Conservation (phyloP, 2,329 filamentous ascomycete genomes). For the Aspergillus novoparasiticus region DNA sequence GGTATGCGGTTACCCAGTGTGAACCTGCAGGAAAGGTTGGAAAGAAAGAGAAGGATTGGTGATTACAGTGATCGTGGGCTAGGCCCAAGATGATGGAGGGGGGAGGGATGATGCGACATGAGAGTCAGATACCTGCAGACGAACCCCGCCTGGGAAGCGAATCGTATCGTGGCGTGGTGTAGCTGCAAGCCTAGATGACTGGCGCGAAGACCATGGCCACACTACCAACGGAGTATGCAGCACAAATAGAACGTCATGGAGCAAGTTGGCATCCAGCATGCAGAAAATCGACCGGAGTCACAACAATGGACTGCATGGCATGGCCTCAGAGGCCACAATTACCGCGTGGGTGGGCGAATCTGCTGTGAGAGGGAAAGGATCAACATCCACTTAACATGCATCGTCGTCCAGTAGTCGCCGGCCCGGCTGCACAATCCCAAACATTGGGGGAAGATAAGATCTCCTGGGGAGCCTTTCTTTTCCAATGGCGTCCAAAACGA, state of each 20-base stretch:
- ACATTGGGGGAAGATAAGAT: conserved; percentile 17
- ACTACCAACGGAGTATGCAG: not conserved
- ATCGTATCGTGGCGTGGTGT: conserved; percentile 22
- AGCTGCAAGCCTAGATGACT: conserved; percentile 16
- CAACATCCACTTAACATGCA: conserved; percentile 16
- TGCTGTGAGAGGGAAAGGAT: conserved; percentile 15
- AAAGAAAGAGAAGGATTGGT: conserved; percentile 24
- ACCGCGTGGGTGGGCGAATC: conserved; percentile 13
- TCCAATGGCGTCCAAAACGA: conserved; percentile 8
- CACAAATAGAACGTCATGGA: conserved; percentile 7
- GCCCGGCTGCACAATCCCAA: conserved; percentile 15
- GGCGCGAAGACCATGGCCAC: not conserved
- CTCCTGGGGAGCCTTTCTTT: not conserved
- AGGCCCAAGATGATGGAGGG: conserved; percentile 15
- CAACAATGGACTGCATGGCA: conserved; percentile 12
- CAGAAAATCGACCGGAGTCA: conserved; percentile 15
- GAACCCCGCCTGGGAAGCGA: conserved; percentile 24
- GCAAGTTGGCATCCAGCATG: conserved; percentile 8
- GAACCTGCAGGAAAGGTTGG: conserved; percentile 31
- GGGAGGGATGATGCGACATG: conserved; percentile 20
- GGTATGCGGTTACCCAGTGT: conserved; percentile 37
- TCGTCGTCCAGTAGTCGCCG: conserved; percentile 15
- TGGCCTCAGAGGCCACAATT: conserved; percentile 3
- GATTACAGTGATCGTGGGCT: conserved; percentile 17
- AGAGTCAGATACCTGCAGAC: conserved; percentile 22